Conservation (phyloP, 208 protist species). For the Porcisia hertigi region DNA sequence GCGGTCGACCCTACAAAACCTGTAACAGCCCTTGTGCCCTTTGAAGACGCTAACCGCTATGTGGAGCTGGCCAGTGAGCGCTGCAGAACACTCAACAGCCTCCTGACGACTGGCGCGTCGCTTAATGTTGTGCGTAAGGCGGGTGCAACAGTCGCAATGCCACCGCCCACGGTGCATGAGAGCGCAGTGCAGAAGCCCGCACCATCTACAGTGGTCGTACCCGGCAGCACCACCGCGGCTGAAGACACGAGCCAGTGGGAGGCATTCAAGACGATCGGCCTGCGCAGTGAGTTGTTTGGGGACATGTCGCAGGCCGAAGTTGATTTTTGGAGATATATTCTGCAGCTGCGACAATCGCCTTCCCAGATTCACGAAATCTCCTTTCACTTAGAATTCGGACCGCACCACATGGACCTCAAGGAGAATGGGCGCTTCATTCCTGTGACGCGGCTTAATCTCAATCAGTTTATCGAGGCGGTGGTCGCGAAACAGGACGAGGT, state of each 20-base stretch:
- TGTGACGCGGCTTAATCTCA: slow-evolving; percentile 42
- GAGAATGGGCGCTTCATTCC: slow-evolving; percentile 30
- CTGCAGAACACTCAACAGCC: slow-evolving; percentile 22
- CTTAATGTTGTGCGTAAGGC: slow-evolving; percentile 19
- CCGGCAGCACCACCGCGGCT: not conserved
- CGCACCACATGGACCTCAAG: slow-evolving; percentile 28
- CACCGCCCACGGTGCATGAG: not conserved
- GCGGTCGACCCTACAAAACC: slow-evolving; percentile 30
- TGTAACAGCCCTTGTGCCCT: slow-evolving; percentile 30
- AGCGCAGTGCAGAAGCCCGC: not conserved
- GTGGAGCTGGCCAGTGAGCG: slow-evolving; percentile 33
- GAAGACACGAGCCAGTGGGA: slow-evolving; percentile 8
- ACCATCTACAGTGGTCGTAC: slow-evolving; percentile 1
- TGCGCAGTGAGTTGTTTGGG: slow-evolving; percentile 24
- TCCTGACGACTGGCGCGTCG: slow-evolving; percentile 29
- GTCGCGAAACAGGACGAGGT: slow-evolving; percentile 34
- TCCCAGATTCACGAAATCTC: slow-evolving; percentile 27
- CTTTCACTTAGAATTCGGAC: slow-evolving; percentile 31
- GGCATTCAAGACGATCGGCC: slow-evolving; percentile 23
- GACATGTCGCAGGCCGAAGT: slow-evolving; percentile 31
- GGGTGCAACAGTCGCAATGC: not conserved
- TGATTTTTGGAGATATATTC: slow-evolving; percentile 35
- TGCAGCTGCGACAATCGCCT: slow-evolving; percentile 19
- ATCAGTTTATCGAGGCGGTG: slow-evolving; percentile 34
- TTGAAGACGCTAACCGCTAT: slow-evolving; percentile 33